These are phyloP conservation scores for Prunella vulgaris DNA, from an alignment of 257 asterid genomes.

Conservation along the genomic window DNA sequence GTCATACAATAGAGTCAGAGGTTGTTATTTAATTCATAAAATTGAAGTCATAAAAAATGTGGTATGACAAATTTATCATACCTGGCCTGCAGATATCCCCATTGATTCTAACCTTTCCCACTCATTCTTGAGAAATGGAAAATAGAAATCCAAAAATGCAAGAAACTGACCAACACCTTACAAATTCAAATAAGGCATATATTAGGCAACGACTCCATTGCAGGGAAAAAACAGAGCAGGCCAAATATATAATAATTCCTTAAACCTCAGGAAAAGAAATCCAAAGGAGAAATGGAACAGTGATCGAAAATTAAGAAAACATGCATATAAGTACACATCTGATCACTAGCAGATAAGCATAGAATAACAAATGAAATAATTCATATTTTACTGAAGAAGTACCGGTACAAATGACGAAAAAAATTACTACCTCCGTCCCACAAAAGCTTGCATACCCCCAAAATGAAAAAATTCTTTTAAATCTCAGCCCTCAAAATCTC, in stretches of 20 bases:
- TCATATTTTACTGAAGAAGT: neutral
- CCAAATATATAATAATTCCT: neutral
- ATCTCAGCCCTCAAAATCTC: too few relatives aligned
- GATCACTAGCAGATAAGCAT: neutral
- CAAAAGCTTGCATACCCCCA: too few relatives aligned
- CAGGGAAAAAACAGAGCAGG: neutral
- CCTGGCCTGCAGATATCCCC: conserved; percentile 47
- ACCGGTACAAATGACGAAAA: neutral
- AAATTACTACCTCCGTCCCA: too few relatives aligned
- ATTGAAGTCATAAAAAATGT: conserved; percentile 1
- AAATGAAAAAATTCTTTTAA: too few relatives aligned
- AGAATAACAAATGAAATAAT: neutral
- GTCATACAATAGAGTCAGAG: conserved; percentile 19
- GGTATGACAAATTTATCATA: conserved; percentile 22
- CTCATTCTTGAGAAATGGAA: conserved; percentile 58
- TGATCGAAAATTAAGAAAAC: neutral
- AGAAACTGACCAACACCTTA: conserved; percentile 45
- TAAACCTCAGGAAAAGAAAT: conserved; percentile 1
- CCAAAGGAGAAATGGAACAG: conserved; percentile 7
- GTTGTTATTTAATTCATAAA: conserved; percentile 4
- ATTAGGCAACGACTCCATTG: neutral
- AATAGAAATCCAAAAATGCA: conserved; percentile 42
- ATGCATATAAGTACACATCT: neutral
- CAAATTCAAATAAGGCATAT: conserved; percentile 6
- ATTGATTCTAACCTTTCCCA: conserved; percentile 56